Base-by-base conservation (phyloP, 192 early-diverging fungal genomes). In the Rhizoclosmatium globosum region DNA sequence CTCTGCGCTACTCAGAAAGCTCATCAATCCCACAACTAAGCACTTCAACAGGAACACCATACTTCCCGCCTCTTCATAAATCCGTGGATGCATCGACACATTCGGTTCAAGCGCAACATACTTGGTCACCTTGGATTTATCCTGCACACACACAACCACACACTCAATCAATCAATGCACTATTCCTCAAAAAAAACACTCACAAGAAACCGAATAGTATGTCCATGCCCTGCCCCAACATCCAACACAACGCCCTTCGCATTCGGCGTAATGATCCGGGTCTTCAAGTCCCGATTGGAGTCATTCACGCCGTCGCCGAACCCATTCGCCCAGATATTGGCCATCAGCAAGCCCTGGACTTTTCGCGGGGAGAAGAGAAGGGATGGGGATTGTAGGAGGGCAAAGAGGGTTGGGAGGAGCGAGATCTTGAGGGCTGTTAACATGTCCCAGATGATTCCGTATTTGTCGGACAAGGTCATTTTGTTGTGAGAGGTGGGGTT, bases 31-130 rank as follows among this genome's bases (percentile, higher is more conserved):
- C 72, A 9, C n/a, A n/a, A 19, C 38, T 23, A 23, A 74, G 59
- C 21, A 74, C 62, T 45, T 62, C 57, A n/a, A 62, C 39, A 39
- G 57, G 59, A 56, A 74, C 44, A 9, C 59, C 72, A 13, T 6
- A 4, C 50, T 71, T 57, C 19, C 69, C 3, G 17, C 69, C 38
- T 47, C 69, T 0, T 9, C 17, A 11, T 15, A 4, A 46, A 71
- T 71, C 13, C 47, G 56, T 4, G 46, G 46, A 47, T 71, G 69
- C 69, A 71, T 71, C 6, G 47, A 4, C 13, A 39, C 42, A 43
- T 74, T 74, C 7, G 72, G 72, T 43, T 74, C 72, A n/a, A 74
- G 41, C 11, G 72, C 72, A 62, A 74, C 62, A 45, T 74, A 74
- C 62, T 62, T 62, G 42, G 38, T 39, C 41, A 62, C 60, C 9